Evolutionary conservation across 2,329 filamentous ascomycete genomes (phyloP).

Genomic region (Arachnopeziza araneosa): DNA sequence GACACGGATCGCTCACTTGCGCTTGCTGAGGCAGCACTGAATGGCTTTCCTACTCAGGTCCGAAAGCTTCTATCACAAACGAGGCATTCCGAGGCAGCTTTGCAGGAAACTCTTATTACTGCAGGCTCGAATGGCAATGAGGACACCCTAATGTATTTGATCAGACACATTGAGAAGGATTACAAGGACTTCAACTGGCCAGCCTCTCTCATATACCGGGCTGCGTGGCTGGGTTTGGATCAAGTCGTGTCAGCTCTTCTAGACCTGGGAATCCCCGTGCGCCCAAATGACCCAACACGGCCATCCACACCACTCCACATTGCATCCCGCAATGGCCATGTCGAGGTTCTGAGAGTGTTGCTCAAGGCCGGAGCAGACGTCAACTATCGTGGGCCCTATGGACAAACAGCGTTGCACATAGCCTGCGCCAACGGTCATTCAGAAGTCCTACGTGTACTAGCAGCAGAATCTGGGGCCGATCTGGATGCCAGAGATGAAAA

Average conservation of each 20-base stretch:
- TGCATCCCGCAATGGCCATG: neutral
- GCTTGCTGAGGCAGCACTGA: conserved; percentile 2
- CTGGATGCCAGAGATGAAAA: neutral
- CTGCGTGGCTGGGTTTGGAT: conserved; percentile 1
- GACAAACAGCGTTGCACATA: neutral
- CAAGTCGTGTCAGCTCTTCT: conserved; percentile 1
- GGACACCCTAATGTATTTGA: conserved; percentile 1
- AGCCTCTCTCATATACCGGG: neutral
- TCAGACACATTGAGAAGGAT: neutral
- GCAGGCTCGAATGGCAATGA: neutral
- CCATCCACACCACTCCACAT: neutral
- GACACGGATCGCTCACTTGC: conserved; percentile 1
- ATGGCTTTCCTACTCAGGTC: conserved; percentile 1
- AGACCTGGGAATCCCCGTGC: neutral
- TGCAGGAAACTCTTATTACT: conserved; percentile 2
- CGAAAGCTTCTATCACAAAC: neutral
- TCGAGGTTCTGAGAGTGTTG: conserved; percentile 1
- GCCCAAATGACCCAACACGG: neutral
- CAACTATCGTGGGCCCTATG: conserved; percentile 1
- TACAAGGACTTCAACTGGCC: neutral
- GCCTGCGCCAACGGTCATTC: conserved; percentile 1
- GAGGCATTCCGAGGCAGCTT: neutral
- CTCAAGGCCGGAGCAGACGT: conserved; percentile 1
- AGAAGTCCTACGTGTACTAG: neutral
- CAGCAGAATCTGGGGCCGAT: neutral